These are phyloP conservation scores for Diatrype stigma DNA, from an alignment of 2,329 filamentous ascomycete species.

Conservation along the genomic window DNA sequence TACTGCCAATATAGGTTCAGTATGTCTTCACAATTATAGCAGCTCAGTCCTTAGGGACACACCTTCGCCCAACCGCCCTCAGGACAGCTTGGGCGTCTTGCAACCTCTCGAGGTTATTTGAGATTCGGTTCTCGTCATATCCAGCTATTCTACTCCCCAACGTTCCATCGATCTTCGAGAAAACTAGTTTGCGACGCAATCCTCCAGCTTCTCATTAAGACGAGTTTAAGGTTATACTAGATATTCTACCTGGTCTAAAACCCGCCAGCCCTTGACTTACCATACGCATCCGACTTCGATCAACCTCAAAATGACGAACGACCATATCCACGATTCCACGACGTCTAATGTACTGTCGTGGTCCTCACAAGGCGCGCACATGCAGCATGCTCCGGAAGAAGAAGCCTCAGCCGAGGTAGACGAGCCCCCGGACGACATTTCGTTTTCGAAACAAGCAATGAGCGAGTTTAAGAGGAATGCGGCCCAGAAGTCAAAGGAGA, in stretches of 20 bases:
- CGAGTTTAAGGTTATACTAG: not conserved
- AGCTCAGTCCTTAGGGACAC: conserved; percentile 38
- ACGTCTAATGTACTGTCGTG: conserved; percentile 42
- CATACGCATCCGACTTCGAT: not conserved
- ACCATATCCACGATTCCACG: conserved; percentile 31
- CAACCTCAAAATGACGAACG: conserved; percentile 30
- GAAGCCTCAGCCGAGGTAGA: conserved; percentile 75
- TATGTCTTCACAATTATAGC: conserved; percentile 34
- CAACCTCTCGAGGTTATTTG: conserved; percentile 11
- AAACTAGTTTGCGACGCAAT: not conserved
- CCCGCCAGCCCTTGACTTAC: not conserved
- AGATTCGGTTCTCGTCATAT: conserved; percentile 5
- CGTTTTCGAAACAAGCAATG: conserved; percentile 21
- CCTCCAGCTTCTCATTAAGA: not conserved
- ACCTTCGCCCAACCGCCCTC: conserved; percentile 19
- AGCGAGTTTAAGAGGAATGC: conserved; percentile 44
- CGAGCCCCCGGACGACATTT: conserved; percentile 71
- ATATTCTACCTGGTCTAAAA: not conserved
- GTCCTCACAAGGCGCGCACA: conserved; percentile 39
- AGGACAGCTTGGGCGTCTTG: conserved; percentile 20
- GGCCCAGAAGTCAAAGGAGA: conserved; percentile 46
- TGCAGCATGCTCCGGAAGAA: conserved; percentile 43
- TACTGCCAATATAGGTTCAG: conserved; percentile 7
- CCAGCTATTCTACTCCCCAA: not conserved
- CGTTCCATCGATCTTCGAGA: conserved; percentile 1